phyloP scores from a whole-genome alignment of 1,284 basidiomycete species.

The Apiotrichum montevideense region DNA sequence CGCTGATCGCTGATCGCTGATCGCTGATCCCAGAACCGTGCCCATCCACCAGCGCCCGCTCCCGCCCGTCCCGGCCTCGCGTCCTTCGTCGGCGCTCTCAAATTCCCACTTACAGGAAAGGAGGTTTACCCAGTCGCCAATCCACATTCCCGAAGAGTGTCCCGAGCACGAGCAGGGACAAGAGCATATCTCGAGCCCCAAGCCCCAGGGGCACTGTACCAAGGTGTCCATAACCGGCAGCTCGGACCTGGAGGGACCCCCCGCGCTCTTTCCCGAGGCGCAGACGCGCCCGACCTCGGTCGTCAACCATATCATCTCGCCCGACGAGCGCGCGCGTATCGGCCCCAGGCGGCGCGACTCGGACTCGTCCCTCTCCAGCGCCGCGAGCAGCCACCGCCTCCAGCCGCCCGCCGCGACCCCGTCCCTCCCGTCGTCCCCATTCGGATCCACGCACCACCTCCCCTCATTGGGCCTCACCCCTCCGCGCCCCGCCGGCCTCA shows the following conservation, averaged over 20 bases:
- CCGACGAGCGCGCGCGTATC: conserved; percentile 13
- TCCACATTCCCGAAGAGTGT: no score
- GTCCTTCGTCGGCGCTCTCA: no score
- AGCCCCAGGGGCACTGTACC: no score
- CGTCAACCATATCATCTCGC: conserved; percentile 15
- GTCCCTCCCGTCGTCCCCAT: neutral
- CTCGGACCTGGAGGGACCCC: neutral
- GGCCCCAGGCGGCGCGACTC: neutral
- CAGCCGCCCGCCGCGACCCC: neutral
- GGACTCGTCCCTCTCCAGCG: neutral
- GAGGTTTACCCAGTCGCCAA: no score
- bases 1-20: no score
- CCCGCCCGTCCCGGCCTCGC: conserved; percentile 4
- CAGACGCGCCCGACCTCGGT: neutral
- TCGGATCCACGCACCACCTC: neutral
- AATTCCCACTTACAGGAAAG: no score
- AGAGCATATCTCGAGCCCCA: no score
- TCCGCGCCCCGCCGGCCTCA: neutral
- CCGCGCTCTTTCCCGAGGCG: no score
- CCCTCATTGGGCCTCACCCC: neutral
- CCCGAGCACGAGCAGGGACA: no score
- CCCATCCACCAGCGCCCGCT: conserved; percentile 12
- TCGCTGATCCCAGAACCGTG: neutral
- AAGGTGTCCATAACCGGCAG: no score
- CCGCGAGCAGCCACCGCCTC: neutral